A percentile compares a stretch with the other conserved stretches of the same genome.
Conservation (phyloP, 2,329 filamentous ascomycete genomes). For the Xylariaceae sp. region DNA sequence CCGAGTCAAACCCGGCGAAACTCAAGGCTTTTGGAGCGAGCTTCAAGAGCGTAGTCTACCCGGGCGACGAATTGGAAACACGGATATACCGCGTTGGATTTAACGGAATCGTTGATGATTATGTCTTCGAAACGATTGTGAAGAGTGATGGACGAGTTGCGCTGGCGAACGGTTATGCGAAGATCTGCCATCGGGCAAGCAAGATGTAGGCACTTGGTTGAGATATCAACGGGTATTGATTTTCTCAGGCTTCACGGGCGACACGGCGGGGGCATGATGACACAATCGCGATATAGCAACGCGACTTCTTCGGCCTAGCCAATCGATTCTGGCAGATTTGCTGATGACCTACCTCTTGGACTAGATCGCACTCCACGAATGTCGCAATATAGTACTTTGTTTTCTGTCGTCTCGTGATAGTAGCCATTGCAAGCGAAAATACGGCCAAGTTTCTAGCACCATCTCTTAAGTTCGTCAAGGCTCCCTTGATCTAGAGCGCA, state of each 20-base stretch:
- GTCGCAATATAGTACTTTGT: background rate
- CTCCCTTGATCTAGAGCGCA: too few relatives aligned
- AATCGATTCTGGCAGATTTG: slow-evolving; percentile 3
- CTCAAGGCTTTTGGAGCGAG: slow-evolving; percentile 41
- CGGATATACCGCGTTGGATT: slow-evolving; percentile 38
- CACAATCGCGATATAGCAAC: background rate
- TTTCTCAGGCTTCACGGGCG: slow-evolving; percentile 9
- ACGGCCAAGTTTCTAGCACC: too few relatives aligned
- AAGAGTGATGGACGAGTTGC: slow-evolving; percentile 29
- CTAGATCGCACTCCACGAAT: slow-evolving; percentile 6
- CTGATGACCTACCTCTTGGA: slow-evolving; percentile 4
- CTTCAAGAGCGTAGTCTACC: slow-evolving; percentile 43
- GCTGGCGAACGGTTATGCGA: slow-evolving; percentile 35
- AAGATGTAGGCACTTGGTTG: slow-evolving; percentile 22
- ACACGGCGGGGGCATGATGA: slow-evolving; percentile 8
- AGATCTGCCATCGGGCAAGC: slow-evolving; percentile 27
- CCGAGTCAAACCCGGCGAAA: slow-evolving; percentile 36
- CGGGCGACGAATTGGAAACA: slow-evolving; percentile 41
- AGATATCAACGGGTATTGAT: background rate
- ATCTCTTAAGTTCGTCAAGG: too few relatives aligned
- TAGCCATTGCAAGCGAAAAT: too few relatives aligned
- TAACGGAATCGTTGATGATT: slow-evolving; percentile 31
- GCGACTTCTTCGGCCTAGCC: slow-evolving; percentile 4
- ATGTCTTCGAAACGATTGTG: slow-evolving; percentile 39
- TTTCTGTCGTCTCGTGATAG: background rate